A percentile compares a stretch with the other conserved stretches of the same genome.
Conservation (phyloP, 176 grass and related monocot species). For the Panicum miliaceum region DNA sequence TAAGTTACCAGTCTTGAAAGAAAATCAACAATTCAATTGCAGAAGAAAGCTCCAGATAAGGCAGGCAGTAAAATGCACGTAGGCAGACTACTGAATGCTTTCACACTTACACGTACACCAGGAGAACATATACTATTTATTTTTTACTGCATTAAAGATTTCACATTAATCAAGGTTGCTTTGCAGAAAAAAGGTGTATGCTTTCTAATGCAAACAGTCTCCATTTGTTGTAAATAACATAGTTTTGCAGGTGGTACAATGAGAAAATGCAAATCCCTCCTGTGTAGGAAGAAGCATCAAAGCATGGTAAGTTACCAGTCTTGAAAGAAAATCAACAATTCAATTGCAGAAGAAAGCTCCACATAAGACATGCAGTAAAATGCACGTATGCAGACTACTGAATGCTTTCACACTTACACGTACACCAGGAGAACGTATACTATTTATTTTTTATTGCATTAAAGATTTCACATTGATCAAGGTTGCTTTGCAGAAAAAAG, state of each 20-base stretch:
- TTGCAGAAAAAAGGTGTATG: neutral
- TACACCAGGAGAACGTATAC: neutral
- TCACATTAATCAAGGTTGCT: neutral
- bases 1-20: neutral
- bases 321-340: neutral
- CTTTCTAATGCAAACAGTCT: neutral
- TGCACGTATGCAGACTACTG: too few relatives aligned
- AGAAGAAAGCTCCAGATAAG: slow-evolving; percentile 18
- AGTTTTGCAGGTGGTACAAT: slow-evolving; percentile 96
- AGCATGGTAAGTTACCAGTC: neutral
- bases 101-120: slow-evolving; percentile 8
- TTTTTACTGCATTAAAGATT: neutral
- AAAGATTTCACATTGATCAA: neutral
- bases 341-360: slow-evolving; percentile 19
- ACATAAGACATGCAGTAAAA: slow-evolving; percentile 19
- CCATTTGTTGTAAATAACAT: neutral
- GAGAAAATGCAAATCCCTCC: slow-evolving; percentile 99
- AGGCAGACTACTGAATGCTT: slow-evolving; percentile 24
- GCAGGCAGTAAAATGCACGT: slow-evolving; percentile 22
- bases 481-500: neutral
- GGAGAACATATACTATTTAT: neutral
- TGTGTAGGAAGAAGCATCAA: slow-evolving; percentile 51
- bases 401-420: neutral
- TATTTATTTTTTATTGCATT: neutral
- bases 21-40: neutral